phyloP scores from a whole-genome alignment of 2,329 filamentous ascomycete genomes.

The Beauveria asiatica region DNA sequence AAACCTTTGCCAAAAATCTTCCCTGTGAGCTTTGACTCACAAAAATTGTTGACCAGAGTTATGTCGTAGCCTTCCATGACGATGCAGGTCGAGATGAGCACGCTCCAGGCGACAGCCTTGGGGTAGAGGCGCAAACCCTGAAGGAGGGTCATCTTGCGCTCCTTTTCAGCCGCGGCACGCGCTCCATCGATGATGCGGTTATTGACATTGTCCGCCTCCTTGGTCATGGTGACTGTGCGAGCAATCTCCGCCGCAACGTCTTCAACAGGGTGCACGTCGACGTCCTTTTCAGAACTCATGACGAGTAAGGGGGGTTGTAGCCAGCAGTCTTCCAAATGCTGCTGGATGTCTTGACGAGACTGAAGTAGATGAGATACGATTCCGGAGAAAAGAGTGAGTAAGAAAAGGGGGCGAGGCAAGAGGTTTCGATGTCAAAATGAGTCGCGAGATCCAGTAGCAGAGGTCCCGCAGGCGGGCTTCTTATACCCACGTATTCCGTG shows the following conservation, averaged over 20 bases:
- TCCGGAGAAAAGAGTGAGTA: neutral
- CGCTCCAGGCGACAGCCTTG: slow-evolving; percentile 75
- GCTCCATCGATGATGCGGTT: slow-evolving; percentile 26
- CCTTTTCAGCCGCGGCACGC: slow-evolving; percentile 45
- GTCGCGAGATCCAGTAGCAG: neutral
- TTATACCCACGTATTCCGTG: neutral
- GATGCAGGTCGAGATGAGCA: slow-evolving; percentile 85
- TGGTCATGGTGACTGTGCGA: neutral
- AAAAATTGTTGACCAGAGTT: slow-evolving; percentile 74
- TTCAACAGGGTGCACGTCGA: slow-evolving; percentile 7
- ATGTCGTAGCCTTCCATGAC: slow-evolving; percentile 89
- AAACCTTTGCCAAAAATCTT: neutral
- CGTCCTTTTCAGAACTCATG: slow-evolving; percentile 14
- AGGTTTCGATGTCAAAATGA: neutral
- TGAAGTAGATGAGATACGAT: neutral
- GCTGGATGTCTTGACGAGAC: no score
- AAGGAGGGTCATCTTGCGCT: slow-evolving; percentile 61
- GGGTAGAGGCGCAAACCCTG: slow-evolving; percentile 78
- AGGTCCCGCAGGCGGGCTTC: slow-evolving; percentile 5
- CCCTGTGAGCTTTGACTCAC: slow-evolving; percentile 23
- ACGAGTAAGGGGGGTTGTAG: neutral
- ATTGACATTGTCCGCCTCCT: slow-evolving; percentile 17
- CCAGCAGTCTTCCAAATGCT: neutral
- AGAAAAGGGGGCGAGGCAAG: neutral
- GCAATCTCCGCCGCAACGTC: slow-evolving; percentile 9